phyloP scores from a whole-genome alignment of 2,329 filamentous ascomycete genomes.

The Raffaelea ambrosiae region DNA sequence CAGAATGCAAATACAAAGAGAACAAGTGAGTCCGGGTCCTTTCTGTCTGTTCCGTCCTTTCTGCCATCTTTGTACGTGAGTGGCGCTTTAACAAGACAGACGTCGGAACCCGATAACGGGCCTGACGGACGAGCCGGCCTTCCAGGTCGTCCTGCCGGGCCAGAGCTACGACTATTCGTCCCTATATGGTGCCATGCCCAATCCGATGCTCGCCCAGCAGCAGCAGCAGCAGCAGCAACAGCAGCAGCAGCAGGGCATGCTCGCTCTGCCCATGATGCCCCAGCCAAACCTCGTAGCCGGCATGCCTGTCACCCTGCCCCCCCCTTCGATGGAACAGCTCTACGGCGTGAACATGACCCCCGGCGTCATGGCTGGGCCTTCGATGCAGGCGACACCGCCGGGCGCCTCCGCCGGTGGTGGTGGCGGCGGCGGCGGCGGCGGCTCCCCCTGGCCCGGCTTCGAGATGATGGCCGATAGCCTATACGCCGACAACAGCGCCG shows the following conservation, averaged over 20 bases:
- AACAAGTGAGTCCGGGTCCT: slow-evolving; percentile 10
- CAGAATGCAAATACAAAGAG: slow-evolving; percentile 37
- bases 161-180: slow-evolving; percentile 2
- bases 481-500: slow-evolving; percentile 4
- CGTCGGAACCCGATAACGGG: slow-evolving; percentile 4
- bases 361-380: neutral
- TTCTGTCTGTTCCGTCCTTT: too few relatives aligned
- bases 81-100: neutral
- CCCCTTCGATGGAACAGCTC: too few relatives aligned
- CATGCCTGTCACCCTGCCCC: too few relatives aligned
- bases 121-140: slow-evolving; percentile 16
- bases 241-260: slow-evolving; percentile 2
- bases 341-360: neutral
- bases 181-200: slow-evolving; percentile 11
- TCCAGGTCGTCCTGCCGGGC: slow-evolving; percentile 15
- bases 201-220: slow-evolving; percentile 12
- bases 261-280: too few relatives aligned
- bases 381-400: too few relatives aligned
- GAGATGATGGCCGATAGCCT: slow-evolving; percentile 12
- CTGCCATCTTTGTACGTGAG: slow-evolving; percentile 1
- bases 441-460: slow-evolving; percentile 15
- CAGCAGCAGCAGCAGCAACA: slow-evolving; percentile 2
- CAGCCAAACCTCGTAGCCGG: too few relatives aligned
- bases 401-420: too few relatives aligned
- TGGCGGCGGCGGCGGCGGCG: too few relatives aligned